Conservation (phyloP, 2,329 filamentous ascomycete genomes). For the Myriosclerotinia curreyana region DNA sequence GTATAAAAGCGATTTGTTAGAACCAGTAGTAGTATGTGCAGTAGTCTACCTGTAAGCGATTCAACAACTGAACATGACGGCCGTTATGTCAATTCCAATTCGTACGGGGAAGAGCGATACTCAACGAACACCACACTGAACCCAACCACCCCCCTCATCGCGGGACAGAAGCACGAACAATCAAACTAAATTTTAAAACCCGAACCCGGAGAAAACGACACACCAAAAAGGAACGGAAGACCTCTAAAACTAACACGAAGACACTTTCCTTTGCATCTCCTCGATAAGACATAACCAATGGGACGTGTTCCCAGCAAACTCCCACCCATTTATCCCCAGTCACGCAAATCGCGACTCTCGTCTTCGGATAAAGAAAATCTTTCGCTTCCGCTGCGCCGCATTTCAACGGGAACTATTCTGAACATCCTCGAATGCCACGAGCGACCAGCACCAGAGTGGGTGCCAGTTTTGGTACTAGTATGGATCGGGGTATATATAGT, state of each 20-base stretch:
- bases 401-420: constrained; percentile 20
- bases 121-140: constrained; percentile 14
- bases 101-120: constrained; percentile 16
- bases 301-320: constrained; percentile 17
- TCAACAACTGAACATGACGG: constrained; percentile 9
- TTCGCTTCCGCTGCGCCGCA: constrained; percentile 20
- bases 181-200: background rate
- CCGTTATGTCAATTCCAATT: constrained; percentile 16
- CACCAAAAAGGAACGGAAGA: constrained; percentile 15
- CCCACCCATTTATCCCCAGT: constrained; percentile 4
- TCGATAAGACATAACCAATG: constrained; percentile 20
- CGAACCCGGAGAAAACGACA: constrained; percentile 11
- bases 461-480: no score
- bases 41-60: constrained; percentile 5
- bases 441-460: background rate
- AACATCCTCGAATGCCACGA: constrained; percentile 22
- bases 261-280: constrained; percentile 11
- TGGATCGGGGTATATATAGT: no score
- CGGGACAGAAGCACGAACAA: constrained; percentile 10
- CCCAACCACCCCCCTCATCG: constrained; percentile 1
- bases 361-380: constrained; percentile 20
- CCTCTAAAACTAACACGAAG: constrained; percentile 13
- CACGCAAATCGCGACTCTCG: constrained; percentile 9
- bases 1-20: background rate
- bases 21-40: constrained; percentile 5